Evolutionary conservation across 768 basidiomycete genomes (phyloP), one percentile per base, ranked within the genome.

Genomic region (Fomitopsis pulvina): DNA sequence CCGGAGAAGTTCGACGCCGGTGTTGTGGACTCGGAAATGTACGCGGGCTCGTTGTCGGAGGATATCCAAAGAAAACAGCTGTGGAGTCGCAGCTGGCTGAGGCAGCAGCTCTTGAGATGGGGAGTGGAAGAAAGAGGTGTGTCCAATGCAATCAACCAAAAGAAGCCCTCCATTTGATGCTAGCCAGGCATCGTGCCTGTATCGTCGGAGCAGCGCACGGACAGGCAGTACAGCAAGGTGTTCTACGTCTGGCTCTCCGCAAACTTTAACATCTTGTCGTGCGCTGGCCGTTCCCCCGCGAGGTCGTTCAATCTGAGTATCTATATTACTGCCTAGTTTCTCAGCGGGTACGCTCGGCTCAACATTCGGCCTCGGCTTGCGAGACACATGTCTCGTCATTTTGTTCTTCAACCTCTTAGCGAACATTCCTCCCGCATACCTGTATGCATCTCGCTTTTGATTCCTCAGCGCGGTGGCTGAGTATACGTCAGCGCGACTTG

Each of bases 401-500:
- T 56, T 74, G 7, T 71, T 74, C 60, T 71, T 73, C 66, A 77
- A 76, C 53, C n/a, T 74, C 22, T 54, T 76, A 11, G 71, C 71
- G 25, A 68, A 65, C 47, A 57, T 66, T 1, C 60, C 70, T 0
- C 75, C 76, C 6, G 68, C 73, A 1, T 76, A 75, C 56, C 61
- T 76, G 72, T 73, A 46, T 46, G 68, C 28, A 22, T 22, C 34
- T 16, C 16, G 12, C 44, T 18, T 2, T 22, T 9, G 8, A 5
- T 24, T 9, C 43, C 4, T 11, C 18, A 27, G 27, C 18, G 4
- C 11, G 12, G n/a, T 45, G 26, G n/a, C 25, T 11, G 12, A 9
- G 16, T 12, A 29, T 45, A 9, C 25, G 8, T 21, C 45, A 78
- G 77, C 51, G 66, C 78, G n/a, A 80, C 82, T 2, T 88, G 87